Base-by-base conservation (phyloP, 768 basidiomycete genomes). In the Leccinum sublutescens region DNA sequence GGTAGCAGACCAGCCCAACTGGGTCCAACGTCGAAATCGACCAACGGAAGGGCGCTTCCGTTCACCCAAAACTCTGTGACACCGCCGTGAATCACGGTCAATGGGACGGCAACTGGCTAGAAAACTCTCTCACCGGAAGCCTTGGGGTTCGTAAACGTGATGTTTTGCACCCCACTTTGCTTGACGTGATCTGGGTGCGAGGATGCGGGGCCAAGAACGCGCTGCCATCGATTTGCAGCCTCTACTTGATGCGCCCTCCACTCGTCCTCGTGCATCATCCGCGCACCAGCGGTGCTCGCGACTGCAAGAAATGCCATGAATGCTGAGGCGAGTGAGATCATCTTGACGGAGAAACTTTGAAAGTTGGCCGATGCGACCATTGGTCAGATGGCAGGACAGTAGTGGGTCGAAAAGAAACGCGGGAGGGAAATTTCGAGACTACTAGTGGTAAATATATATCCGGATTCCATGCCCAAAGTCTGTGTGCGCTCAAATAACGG, bases 1-100 rank as follows among this genome's bases (percentile, higher is more conserved):
- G 89, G 89, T 54, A 91, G 66, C 25, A 91, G 73, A 8, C 89
- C 89, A 5, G 88, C 75, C 87, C 87, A 91, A 62, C 86, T 88
- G 3, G 88, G 86, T 3, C 89, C 89, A 40, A 89, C 77, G 64
- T 91, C 87, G 63, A 86, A 91, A 64, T 85, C 78, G 19, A 91
- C 85, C 47, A 85, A 76, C 5, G 89, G 89, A 48, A 91, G 84
- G 34, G 72, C 75, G 47, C 74, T 78, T 1, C 89, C 89, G 62
- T 89, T 76, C 15, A 91, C 89, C 65, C 77, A 89, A 67, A 89
- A 91, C 63, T 86, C 88, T 88, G 19, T 6, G 21, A 15, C 21
- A 23, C 9, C 50, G 33, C 4, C 45, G 21, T 62, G 12, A 52
- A 56, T 50, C 19, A 27, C 5, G n/a, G 12, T 9, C 17, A 3